These are phyloP conservation scores for Westerdykella sp. DNA, from an alignment of 2,329 filamentous ascomycete species.

Conservation along the genomic window DNA sequence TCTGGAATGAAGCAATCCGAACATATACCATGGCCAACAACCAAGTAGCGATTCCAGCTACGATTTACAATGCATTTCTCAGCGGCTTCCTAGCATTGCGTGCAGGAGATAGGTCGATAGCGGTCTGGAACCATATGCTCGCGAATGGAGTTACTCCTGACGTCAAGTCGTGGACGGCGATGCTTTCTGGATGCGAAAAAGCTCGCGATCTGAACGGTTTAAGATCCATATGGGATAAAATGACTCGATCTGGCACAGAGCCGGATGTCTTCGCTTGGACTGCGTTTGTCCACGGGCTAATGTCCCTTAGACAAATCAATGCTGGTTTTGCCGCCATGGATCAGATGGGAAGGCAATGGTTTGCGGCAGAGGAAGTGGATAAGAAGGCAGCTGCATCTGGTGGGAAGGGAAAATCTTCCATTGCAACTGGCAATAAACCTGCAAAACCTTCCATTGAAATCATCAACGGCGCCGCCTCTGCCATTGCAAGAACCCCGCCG, in stretches of 20 bases:
- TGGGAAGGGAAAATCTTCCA: conserved; percentile 16
- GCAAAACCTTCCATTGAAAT: conserved; percentile 57
- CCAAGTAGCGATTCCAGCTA: conserved; percentile 17
- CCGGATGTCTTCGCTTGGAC: conserved; percentile 66
- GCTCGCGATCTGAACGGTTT: conserved; percentile 55
- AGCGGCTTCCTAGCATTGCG: conserved; percentile 42
- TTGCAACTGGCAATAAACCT: conserved; percentile 33
- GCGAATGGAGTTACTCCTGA: conserved; percentile 52
- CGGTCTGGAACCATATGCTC: conserved; percentile 54
- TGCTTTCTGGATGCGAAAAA: conserved; percentile 64
- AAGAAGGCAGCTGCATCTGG: conserved; percentile 7
- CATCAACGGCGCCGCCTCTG: conserved; percentile 65
- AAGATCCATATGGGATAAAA: conserved; percentile 60
- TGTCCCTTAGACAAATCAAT: conserved; percentile 49
- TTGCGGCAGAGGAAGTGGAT: conserved; percentile 27
- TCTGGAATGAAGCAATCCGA: conserved; percentile 20
- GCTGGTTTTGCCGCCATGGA: conserved; percentile 58
- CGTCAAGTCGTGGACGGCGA: conserved; percentile 62
- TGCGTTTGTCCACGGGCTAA: conserved; percentile 60
- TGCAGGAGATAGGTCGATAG: conserved; percentile 41
- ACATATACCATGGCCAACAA: conserved; percentile 12
- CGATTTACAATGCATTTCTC: conserved; percentile 44
- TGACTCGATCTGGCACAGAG: conserved; percentile 51
- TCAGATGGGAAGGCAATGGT: conserved; percentile 61
- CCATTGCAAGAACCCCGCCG: conserved; percentile 43